Evolutionary conservation across 306 rosid genomes (phyloP).

Genomic region (Fragaria vesca): DNA sequence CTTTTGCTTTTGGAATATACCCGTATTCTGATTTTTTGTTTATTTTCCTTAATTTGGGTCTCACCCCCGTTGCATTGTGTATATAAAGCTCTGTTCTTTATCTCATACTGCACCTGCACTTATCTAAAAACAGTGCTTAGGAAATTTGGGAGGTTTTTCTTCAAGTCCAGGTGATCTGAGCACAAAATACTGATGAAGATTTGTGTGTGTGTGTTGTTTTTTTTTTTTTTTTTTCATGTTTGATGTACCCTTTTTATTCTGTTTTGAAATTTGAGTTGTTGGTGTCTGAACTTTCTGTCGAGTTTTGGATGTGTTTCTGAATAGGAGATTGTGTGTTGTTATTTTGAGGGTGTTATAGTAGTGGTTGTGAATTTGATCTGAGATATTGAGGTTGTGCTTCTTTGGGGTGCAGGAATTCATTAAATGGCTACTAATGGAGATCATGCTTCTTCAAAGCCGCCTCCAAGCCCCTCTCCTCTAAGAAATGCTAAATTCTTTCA

Average conservation of each 20-base stretch:
- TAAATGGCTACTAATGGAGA: conserved; percentile 48
- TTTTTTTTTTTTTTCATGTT: neutral
- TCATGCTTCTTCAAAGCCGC: conserved; percentile 39
- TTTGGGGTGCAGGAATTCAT: conserved; percentile 29
- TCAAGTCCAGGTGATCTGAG: conserved; percentile 18
- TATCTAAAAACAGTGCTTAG: neutral
- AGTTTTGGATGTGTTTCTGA: neutral
- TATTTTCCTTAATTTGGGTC: neutral
- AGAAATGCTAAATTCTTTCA: conserved; percentile 58
- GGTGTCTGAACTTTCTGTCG: neutral
- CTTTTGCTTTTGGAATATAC: neutral
- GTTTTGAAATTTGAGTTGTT: neutral
- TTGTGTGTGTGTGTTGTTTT: neutral
- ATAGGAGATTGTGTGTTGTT: neutral
- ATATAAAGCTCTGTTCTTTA: conserved; percentile 17
- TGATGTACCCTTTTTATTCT: neutral
- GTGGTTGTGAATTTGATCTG: neutral
- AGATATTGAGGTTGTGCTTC: conserved; percentile 11
- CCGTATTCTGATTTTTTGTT: neutral
- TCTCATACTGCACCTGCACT: conserved; percentile 12
- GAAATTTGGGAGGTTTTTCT: conserved; percentile 9
- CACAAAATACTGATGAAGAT: neutral
- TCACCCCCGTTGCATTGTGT: conserved; percentile 2
- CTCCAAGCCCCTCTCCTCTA: conserved; percentile 56
- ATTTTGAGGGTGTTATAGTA: neutral